Conservation (phyloP, 768 basidiomycete genomes). For the Lactarius akahatsu region DNA sequence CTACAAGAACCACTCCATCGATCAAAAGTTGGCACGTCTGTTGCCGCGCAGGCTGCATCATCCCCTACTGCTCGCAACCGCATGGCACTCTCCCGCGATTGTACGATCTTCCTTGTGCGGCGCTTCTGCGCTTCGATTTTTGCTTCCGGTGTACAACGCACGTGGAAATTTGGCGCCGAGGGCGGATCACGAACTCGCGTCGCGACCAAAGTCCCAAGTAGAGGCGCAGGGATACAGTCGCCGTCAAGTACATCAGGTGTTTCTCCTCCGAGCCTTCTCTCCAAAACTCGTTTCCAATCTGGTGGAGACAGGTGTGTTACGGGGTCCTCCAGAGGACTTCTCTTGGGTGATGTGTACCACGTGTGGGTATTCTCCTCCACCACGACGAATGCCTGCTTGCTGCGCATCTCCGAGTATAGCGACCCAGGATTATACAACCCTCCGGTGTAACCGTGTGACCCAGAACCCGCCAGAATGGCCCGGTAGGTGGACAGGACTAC, state of each 20-base stretch:
- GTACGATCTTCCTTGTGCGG: slow-evolving; percentile 12
- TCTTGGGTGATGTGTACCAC: not conserved
- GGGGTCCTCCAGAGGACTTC: not conserved
- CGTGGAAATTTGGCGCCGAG: not conserved
- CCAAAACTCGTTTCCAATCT: slow-evolving; percentile 17
- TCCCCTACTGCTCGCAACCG: slow-evolving; percentile 14
- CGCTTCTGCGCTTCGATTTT: slow-evolving; percentile 12
- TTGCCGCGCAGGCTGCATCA: not conserved
- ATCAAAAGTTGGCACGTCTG: not conserved
- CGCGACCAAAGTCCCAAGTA: slow-evolving; percentile 11
- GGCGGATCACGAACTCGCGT: slow-evolving; percentile 1
- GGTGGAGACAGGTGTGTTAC: slow-evolving; percentile 15
- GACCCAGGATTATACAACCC: slow-evolving; percentile 12
- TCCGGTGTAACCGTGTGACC: slow-evolving; percentile 17
- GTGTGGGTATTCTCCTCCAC: slow-evolving; percentile 5
- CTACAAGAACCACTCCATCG: slow-evolving; percentile 8
- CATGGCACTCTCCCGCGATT: slow-evolving; percentile 16
- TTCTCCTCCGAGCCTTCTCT: not conserved
- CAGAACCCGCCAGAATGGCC: slow-evolving; percentile 4
- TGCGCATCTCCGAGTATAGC: slow-evolving; percentile 25
- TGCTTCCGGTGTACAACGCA: slow-evolving; percentile 5
- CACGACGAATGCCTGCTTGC: not conserved
- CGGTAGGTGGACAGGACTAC: slow-evolving; percentile 22
- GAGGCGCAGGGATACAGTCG: not conserved
- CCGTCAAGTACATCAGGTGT: not conserved